phyloP scores from a whole-genome alignment of 129 eudicot genomes.

The Centrapalus pauciflorus region DNA sequence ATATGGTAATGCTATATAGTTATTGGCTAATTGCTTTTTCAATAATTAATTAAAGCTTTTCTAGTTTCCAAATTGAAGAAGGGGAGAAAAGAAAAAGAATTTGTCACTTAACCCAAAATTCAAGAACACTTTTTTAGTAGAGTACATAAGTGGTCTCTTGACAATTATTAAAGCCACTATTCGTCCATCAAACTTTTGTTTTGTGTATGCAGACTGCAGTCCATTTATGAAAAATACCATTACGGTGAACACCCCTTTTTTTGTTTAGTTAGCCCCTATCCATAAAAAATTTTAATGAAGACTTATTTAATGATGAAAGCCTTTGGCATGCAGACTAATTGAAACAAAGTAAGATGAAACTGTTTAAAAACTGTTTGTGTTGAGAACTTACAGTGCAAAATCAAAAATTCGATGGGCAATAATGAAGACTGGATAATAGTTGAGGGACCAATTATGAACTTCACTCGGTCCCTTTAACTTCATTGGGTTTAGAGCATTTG shows the following conservation, averaged over 20 bases:
- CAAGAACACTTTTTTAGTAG: conserved; percentile 10
- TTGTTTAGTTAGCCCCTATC: background rate
- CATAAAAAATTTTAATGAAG: background rate
- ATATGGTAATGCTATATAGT: conserved; percentile 6
- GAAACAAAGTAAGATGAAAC: no score
- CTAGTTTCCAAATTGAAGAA: conserved; percentile 4
- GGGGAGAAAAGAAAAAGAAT: conserved; percentile 1
- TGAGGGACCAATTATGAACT: conserved; percentile 8
- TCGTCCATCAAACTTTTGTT: background rate
- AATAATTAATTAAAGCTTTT: conserved; percentile 5
- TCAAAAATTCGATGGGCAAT: background rate
- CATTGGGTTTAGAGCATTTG: background rate
- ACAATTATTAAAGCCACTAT: background rate
- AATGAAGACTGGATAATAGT: conserved; percentile 1
- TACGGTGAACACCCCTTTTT: background rate
- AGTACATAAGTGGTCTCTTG: conserved; percentile 5
- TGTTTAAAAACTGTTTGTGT: background rate
- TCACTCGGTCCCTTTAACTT: background rate
- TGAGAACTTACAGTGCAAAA: background rate
- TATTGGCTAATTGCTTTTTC: conserved; percentile 15
- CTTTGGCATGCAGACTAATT: no score
- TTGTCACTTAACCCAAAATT: conserved; percentile 10
- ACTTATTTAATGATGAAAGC: no score
- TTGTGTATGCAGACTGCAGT: background rate
- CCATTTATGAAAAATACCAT: background rate